These are phyloP conservation scores for Aureobasidium sp. DNA, from an alignment of 2,329 filamentous ascomycete genomes.

Conservation along the genomic window DNA sequence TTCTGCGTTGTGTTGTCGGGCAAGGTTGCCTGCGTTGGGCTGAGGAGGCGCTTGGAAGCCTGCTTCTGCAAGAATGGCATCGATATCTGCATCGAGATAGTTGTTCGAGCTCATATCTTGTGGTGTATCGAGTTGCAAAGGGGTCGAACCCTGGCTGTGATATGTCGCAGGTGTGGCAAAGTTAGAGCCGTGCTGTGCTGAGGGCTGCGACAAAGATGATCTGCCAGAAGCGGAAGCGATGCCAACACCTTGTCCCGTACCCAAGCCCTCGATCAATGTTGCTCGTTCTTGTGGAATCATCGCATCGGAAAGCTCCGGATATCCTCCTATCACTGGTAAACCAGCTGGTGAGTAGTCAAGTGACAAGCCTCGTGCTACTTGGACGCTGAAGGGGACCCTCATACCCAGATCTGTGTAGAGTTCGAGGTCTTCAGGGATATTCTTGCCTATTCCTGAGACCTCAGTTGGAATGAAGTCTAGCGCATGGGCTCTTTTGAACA, in stretches of 20 bases:
- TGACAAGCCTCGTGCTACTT: background rate
- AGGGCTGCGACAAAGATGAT: background rate
- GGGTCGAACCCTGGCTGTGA: background rate
- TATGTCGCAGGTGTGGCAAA: background rate
- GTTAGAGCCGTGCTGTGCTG: background rate
- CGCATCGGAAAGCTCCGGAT: background rate
- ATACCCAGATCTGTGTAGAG: conserved; percentile 28
- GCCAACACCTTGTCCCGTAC: background rate
- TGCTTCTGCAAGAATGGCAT: background rate
- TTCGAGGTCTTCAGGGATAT: conserved; percentile 25
- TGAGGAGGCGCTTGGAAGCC: background rate
- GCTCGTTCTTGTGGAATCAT: background rate
- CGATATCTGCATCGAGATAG: background rate
- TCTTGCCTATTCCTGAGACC: conserved; percentile 21
- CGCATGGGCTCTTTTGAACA: conserved; percentile 42
- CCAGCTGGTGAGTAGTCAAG: background rate
- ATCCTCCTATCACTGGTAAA: too few species aligned
- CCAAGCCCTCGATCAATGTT: background rate
- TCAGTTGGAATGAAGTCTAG: conserved; percentile 26
- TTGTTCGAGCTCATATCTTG: background rate
- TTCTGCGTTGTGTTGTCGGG: background rate
- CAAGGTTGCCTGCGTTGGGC: background rate
- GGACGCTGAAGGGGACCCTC: conserved; percentile 20
- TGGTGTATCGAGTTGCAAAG: background rate
- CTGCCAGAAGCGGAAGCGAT: background rate